Evolutionary conservation across 768 basidiomycete genomes (phyloP).

Genomic region (Krasilnikovozyma curviuscula): DNA sequence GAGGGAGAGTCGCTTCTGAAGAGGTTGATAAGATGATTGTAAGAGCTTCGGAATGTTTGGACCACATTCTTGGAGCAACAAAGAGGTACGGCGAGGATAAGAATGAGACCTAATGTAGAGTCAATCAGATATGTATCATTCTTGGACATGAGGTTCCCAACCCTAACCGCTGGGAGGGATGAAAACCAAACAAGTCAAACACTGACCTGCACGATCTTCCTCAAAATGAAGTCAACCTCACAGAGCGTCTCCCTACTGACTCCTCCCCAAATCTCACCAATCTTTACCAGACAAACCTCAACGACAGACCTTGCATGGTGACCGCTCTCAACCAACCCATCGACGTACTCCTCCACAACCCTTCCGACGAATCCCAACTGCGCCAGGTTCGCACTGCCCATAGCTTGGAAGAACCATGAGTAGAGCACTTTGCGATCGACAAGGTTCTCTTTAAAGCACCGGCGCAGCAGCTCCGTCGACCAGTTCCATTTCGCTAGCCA

Average conservation of each 20-base stretch:
- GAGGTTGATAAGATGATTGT: background rate
- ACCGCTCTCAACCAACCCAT: background rate
- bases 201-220: constrained; percentile 3
- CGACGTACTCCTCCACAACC: constrained; percentile 3
- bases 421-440: constrained; percentile 5
- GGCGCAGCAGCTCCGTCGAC: background rate
- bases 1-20: background rate
- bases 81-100: constrained; percentile 5
- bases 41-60: background rate
- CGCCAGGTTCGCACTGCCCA: constrained; percentile 1
- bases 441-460: background rate
- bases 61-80: constrained; percentile 2
- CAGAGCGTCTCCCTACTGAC: background rate
- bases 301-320: constrained; percentile 1
- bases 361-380: constrained; percentile 7
- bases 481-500: constrained; percentile 7
- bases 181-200: background rate
- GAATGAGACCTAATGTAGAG: no score
- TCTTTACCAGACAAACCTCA: constrained; percentile 1
- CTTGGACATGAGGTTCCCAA: background rate
- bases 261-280: background rate
- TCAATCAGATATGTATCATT: no score
- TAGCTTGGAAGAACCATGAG: constrained; percentile 1
- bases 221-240: background rate
- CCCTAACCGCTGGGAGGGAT: background rate